Base-by-base conservation (phyloP, 2,329 filamentous ascomycete genomes). In the Raffaelea albimanens region DNA sequence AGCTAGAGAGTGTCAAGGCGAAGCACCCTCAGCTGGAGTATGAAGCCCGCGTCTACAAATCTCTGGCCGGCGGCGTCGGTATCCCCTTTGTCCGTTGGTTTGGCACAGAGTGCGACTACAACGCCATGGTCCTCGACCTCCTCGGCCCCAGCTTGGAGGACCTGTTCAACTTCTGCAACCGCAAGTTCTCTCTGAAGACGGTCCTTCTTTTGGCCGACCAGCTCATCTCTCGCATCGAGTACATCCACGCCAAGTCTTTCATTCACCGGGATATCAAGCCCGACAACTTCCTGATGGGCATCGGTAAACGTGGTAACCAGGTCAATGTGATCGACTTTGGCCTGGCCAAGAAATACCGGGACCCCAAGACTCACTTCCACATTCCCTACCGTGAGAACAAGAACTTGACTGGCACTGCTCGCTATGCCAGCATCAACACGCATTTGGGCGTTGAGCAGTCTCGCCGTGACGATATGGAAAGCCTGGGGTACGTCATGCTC, bases 311-410 rank as follows among this genome's bases (percentile, higher is more conserved):
- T 63, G 93, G 93, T 56, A 98, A 97, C 73, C 91, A 97, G 75
- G 91, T 98, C 76, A 97, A 97, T 60, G 91, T 97, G 44, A 97
- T 98, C 59, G 93, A 97, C 70, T 98, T 98, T 60, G 93, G 93
- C 76, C 76, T 98, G 57, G 93, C 93, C 64, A 98, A 97, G 85
- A 97, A 97, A 76, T 98, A 97, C 76, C 86, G 93, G 57, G 93
- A 97, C 76, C 93, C 93, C 52, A 98, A 98, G 84, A 97, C 93
- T 51, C 91, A 97, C 72, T 97, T 97, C 76, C 93, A 98, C 71
- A 98, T 97, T 53, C 93, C 93, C 42, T 97, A 98, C 78, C 84
- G 93, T 73, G 93, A 97, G 87, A 97, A 97, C 84, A 97, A 98
- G 86, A 97, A 97, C 80, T 75, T 98, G 70, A 98, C 93, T 47